These are phyloP conservation scores for Exidia glandulosa DNA, from an alignment of 768 basidiomycete genomes.

Conservation along the genomic window DNA sequence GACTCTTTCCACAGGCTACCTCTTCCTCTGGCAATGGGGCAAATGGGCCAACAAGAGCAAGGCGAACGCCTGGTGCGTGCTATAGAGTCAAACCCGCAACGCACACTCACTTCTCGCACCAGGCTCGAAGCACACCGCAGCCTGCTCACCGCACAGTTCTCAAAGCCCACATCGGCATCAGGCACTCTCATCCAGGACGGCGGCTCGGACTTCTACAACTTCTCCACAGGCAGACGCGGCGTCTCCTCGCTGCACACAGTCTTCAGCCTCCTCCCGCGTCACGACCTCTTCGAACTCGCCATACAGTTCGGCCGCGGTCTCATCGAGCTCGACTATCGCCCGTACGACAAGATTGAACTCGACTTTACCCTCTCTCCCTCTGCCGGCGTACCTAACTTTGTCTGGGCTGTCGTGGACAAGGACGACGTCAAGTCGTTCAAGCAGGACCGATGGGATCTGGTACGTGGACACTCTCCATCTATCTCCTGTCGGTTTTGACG, in stretches of 20 bases:
- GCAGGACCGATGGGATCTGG: slow-evolving; percentile 76
- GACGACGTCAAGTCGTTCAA: slow-evolving; percentile 61
- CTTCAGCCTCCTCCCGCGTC: slow-evolving; percentile 68
- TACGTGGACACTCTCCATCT: slow-evolving; percentile 26
- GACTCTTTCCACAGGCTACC: slow-evolving; percentile 27
- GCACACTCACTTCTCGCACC: slow-evolving; percentile 6
- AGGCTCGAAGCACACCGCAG: slow-evolving; percentile 54
- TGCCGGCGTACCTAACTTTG: slow-evolving; percentile 50
- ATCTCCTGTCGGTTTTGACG: neutral
- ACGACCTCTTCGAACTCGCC: slow-evolving; percentile 54
- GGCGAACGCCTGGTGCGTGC: slow-evolving; percentile 61
- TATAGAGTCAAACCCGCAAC: neutral
- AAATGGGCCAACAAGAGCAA: slow-evolving; percentile 43
- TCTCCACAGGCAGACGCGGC: slow-evolving; percentile 77
- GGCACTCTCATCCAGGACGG: slow-evolving; percentile 52
- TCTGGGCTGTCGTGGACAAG: slow-evolving; percentile 79
- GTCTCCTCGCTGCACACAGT: slow-evolving; percentile 70
- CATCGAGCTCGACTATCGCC: slow-evolving; percentile 65
- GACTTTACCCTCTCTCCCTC: slow-evolving; percentile 60
- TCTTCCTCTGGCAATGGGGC: slow-evolving; percentile 48
- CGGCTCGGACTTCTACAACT: slow-evolving; percentile 69
- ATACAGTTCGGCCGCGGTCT: slow-evolving; percentile 37
- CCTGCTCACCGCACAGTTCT: slow-evolving; percentile 63
- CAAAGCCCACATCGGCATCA: slow-evolving; percentile 40
- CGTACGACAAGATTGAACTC: slow-evolving; percentile 58